phyloP scores from a whole-genome alignment of 495 filamentous ascomycete species.

The Umbilicaria muhlenbergii region DNA sequence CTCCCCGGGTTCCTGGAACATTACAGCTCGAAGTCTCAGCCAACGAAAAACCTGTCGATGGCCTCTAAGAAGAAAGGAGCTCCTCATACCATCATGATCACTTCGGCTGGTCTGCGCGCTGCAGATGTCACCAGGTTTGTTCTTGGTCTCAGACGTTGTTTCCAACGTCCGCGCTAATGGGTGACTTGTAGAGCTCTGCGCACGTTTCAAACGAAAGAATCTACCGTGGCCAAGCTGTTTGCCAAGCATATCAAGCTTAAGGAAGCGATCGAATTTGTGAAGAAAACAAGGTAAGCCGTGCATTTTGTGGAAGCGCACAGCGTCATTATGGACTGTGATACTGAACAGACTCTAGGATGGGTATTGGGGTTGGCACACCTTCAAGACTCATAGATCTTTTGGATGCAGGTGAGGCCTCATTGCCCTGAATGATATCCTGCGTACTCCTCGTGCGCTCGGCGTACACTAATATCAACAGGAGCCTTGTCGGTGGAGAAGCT shows the following conservation, averaged over 20 bases:
- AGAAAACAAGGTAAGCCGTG: constrained; percentile 35
- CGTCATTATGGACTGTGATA: background rate
- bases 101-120: constrained; percentile 63
- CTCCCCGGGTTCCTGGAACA: constrained; percentile 64
- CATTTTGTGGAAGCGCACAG: background rate
- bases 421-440: too few relatives aligned
- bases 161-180: constrained; percentile 3
- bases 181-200: constrained; percentile 42
- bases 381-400: constrained; percentile 65
- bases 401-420: constrained; percentile 43
- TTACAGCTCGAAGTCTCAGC: constrained; percentile 33
- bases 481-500: constrained; percentile 51
- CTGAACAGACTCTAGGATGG: constrained; percentile 32
- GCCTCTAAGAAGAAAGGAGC: constrained; percentile 55
- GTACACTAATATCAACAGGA: constrained; percentile 26
- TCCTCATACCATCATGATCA: constrained; percentile 76
- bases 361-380: constrained; percentile 83
- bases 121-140: constrained; percentile 59
- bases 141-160: background rate
- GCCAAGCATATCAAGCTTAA: constrained; percentile 95
- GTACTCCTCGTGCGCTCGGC: too few relatives aligned
- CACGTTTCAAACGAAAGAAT: constrained; percentile 61
- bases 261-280: constrained; percentile 64
- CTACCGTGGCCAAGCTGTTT: constrained; percentile 75
- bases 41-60: constrained; percentile 32